These are phyloP conservation scores for Stephanodiscus minutulus DNA, from an alignment of 108 stramenopile species.

Conservation along the genomic window DNA sequence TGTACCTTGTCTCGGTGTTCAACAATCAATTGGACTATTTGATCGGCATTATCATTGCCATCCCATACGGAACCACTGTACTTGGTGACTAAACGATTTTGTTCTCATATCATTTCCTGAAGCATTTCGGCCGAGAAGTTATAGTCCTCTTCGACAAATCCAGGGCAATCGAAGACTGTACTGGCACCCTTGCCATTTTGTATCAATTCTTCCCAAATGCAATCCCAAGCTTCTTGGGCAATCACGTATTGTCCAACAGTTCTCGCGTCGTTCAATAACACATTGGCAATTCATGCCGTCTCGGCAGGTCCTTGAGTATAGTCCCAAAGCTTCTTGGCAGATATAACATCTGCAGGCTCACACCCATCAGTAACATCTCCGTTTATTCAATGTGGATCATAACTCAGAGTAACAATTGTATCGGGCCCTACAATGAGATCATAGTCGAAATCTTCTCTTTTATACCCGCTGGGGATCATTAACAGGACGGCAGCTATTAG, in stretches of 20 bases:
- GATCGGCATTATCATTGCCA: constrained; percentile 18
- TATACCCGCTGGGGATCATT: constrained; percentile 27
- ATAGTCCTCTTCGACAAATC: not conserved
- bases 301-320: constrained; percentile 15
- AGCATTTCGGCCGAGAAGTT: constrained; percentile 25
- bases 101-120: constrained; percentile 29
- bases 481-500: too few relatives aligned
- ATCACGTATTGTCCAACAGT: constrained; percentile 10
- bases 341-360: constrained; percentile 42
- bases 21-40: constrained; percentile 20
- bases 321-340: constrained; percentile 22
- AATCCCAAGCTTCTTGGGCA: constrained; percentile 10
- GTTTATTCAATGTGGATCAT: constrained; percentile 34
- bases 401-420: constrained; percentile 28
- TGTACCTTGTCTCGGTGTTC: constrained; percentile 23
- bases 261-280: not conserved
- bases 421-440: constrained; percentile 27
- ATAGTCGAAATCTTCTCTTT: not conserved
- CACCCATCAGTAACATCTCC: constrained; percentile 1
- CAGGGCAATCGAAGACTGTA: constrained; percentile 9
- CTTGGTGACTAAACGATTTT: constrained; percentile 32
- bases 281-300: constrained; percentile 6
- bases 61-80: constrained; percentile 31
- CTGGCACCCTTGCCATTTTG: constrained; percentile 2
- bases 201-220: constrained; percentile 19